phyloP scores from a whole-genome alignment of 495 filamentous ascomycete genomes.

The Apiosordaria backusii region DNA sequence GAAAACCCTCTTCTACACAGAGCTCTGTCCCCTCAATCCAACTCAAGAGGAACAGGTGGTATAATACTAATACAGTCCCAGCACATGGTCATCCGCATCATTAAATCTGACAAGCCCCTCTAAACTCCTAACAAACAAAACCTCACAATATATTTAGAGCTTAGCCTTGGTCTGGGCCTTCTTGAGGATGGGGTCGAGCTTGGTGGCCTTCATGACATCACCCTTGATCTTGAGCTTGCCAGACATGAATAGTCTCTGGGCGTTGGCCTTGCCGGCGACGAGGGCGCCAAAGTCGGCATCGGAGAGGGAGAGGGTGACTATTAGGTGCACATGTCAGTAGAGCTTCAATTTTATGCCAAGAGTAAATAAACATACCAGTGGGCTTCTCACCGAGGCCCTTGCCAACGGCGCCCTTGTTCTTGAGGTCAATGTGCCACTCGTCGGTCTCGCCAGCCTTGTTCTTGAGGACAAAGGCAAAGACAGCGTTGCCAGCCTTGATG shows the following conservation, averaged over 20 bases:
- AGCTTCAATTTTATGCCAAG: neutral
- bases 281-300: constrained; percentile 83
- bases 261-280: constrained; percentile 83
- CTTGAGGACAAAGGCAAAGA: constrained; percentile 91
- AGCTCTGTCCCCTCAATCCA: neutral
- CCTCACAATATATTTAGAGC: constrained; percentile 51
- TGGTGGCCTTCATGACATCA: constrained; percentile 98
- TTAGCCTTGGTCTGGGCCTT: constrained; percentile 82
- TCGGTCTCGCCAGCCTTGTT: constrained; percentile 73
- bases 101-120: neutral
- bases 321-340: constrained; percentile 10
- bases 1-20: neutral
- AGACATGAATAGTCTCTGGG: constrained; percentile 92
- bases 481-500: constrained; percentile 77
- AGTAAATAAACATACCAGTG: constrained; percentile 57
- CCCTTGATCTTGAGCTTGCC: constrained; percentile 98
- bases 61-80: constrained; percentile 13
- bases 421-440: constrained; percentile 94
- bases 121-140: neutral
- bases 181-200: constrained; percentile 90
- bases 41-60: constrained; percentile 8
- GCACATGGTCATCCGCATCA: constrained; percentile 10
- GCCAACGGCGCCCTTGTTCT: constrained; percentile 78
- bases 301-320: constrained; percentile 79
- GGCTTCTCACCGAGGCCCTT: constrained; percentile 76